Conservation (phyloP, 441 rosid species). For the Arabidopsis hybrid region DNA sequence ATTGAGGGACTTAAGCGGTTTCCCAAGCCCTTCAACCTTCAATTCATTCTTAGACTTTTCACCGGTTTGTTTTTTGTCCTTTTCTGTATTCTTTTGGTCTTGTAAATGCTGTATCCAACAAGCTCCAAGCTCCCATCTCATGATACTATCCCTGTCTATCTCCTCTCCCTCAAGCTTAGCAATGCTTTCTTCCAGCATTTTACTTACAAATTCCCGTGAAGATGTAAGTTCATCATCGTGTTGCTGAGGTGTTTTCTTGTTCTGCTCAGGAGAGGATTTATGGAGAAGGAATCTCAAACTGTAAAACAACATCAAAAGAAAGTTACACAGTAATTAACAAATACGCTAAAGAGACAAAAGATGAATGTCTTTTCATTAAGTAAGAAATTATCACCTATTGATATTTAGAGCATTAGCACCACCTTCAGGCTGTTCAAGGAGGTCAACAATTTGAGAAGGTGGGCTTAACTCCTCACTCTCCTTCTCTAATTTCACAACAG, state of each 20-base stretch:
- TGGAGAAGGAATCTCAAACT: slow-evolving; percentile 78
- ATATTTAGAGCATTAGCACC: slow-evolving; percentile 80
- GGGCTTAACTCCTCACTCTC: slow-evolving; percentile 50
- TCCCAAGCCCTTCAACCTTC: slow-evolving; percentile 99
- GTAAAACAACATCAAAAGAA: slow-evolving; percentile 40
- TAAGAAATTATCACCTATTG: slow-evolving; percentile 56
- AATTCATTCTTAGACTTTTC: slow-evolving; percentile 85
- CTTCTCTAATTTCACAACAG: slow-evolving; percentile 64
- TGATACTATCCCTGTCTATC: slow-evolving; percentile 50
- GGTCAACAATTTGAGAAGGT: slow-evolving; percentile 56
- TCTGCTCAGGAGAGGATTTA: slow-evolving; percentile 58
- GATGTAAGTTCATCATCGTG: slow-evolving; percentile 68
- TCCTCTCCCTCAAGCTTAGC: slow-evolving; percentile 68
- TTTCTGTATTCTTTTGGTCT: slow-evolving; percentile 76
- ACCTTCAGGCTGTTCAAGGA: slow-evolving; percentile 76
- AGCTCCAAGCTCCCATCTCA: slow-evolving; percentile 87
- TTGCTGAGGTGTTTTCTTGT: slow-evolving; percentile 54
- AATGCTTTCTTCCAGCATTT: slow-evolving; percentile 69
- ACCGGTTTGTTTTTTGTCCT: slow-evolving; percentile 70
- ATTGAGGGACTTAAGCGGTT: slow-evolving; percentile 89
- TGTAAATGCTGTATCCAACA: slow-evolving; percentile 84
- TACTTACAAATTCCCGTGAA: slow-evolving; percentile 65
- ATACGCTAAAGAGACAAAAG: slow-evolving; percentile 28
- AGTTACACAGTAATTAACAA: slow-evolving; percentile 17
- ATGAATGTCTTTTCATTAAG: background rate